Percentiles rank a stretch among this genome's conserved stretches.
Conservation (phyloP, 2,329 filamentous ascomycete species). For the Bipolaris sorokiniana region DNA sequence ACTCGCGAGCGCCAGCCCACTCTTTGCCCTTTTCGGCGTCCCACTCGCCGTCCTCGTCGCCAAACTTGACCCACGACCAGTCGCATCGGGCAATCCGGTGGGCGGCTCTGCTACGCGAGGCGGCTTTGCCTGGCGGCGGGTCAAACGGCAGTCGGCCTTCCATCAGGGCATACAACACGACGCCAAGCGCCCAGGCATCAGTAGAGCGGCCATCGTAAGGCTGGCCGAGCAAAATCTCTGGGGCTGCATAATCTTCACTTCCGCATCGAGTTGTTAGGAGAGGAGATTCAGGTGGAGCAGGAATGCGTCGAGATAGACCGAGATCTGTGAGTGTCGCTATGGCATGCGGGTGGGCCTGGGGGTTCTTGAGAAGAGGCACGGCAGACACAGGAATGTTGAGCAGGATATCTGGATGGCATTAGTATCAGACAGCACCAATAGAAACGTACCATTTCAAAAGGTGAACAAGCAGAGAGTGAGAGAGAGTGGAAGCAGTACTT, state of each 20-base stretch:
- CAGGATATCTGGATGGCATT: conserved; percentile 72
- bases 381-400: conserved; percentile 78
- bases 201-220: conserved; percentile 90
- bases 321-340: conserved; percentile 90
- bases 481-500: conserved; percentile 65
- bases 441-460: conserved; percentile 28
- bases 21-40: conserved; percentile 70
- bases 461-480: conserved; percentile 17
- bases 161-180: conserved; percentile 89
- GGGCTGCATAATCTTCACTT: conserved; percentile 95
- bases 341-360: conserved; percentile 77
- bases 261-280: conserved; percentile 93
- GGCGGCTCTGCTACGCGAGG: conserved; percentile 75
- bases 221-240: conserved; percentile 94
- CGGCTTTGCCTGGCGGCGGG: conserved; percentile 79
- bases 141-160: conserved; percentile 95
- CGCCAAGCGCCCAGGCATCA: conserved; percentile 94
- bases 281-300: conserved; percentile 74
- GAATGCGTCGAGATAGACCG: conserved; percentile 83
- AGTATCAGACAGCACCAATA: conserved; percentile 33
- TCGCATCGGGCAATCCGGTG: conserved; percentile 96
- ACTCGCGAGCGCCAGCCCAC: conserved; percentile 75
- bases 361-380: conserved; percentile 69
- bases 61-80: conserved; percentile 92
- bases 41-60: conserved; percentile 84